phyloP scores from a whole-genome alignment of 805 yeast species.

The Wickerhamiella occidentalis region DNA sequence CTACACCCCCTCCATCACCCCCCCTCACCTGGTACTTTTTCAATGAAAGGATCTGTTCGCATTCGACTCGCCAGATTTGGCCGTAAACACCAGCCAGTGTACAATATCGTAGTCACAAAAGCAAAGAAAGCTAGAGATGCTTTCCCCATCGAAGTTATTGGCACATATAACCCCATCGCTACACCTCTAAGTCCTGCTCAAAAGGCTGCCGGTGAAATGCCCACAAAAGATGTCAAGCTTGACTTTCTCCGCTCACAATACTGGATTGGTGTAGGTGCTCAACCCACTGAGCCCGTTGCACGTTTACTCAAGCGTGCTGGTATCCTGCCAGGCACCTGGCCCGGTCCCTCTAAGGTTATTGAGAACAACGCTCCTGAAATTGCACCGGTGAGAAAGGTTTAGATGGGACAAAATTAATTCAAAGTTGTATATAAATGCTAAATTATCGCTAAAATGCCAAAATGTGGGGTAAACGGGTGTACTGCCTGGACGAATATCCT shows the following conservation, averaged over 20 bases:
- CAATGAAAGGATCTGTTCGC: conserved; percentile 64
- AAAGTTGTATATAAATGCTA: neutral
- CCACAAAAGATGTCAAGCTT: conserved; percentile 65
- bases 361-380: conserved; percentile 26
- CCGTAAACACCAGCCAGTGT: conserved; percentile 71
- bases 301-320: conserved; percentile 61
- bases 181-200: conserved; percentile 54
- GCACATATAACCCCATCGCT: conserved; percentile 82
- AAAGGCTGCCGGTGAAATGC: conserved; percentile 40
- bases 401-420: neutral
- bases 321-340: conserved; percentile 37
- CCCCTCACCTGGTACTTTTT: neutral
- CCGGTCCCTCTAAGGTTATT: conserved; percentile 23
- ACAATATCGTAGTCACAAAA: conserved; percentile 83
- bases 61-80: conserved; percentile 91
- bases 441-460: too few species aligned
- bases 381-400: conserved; percentile 14
- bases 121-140: conserved; percentile 60
- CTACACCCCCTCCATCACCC: neutral
- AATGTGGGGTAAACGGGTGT: too few species aligned
- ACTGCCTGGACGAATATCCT: too few species aligned
- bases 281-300: conserved; percentile 72
- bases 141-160: conserved; percentile 87
- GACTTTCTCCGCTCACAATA: conserved; percentile 86
- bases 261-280: conserved; percentile 97